Base-by-base conservation (phyloP, 1,139 yeast genomes). In the Yarrowia galli region DNA sequence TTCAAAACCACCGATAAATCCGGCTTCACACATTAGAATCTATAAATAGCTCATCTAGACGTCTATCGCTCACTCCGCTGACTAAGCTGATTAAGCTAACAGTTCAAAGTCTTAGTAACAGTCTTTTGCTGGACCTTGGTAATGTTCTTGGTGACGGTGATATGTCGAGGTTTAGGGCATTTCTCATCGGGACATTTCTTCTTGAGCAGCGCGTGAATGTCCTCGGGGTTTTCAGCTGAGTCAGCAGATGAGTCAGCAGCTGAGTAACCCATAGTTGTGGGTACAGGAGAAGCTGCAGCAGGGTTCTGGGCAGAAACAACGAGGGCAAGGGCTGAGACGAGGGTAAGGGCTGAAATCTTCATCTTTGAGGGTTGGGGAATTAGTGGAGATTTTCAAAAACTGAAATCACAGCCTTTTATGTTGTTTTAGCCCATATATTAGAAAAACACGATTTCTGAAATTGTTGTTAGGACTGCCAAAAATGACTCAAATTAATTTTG, bases 71-170 rank as follows among this genome's bases (percentile, higher is more conserved):
- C n/a, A n/a, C n/a, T n/a, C n/a, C n/a, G n/a, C n/a, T n/a, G n/a
- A n/a, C n/a, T n/a, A n/a, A n/a, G n/a, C n/a, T n/a, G n/a, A n/a
- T n/a, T n/a, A n/a, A n/a, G n/a, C n/a, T 23, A 40, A 10, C 46
- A 58, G 32, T 58, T 13, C 23, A 48, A 12, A 23, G 53, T 48
- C 53, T 58, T 58, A 42, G 64, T 58, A 32, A 58, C 18, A 16
- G 42, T 32, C 64, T 58, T 58, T 22, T 16, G 12, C 32, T 18
- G 25, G 13, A 32, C 40, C 64, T 58, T 58, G 49, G 64, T 58
- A 32, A 58, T 32, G 64, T 58, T 42, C 64, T 58, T 58, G 64
- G 64, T 58, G 7, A 58, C 48, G n/a, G 64, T 58, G 20, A 58
- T 16, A 38, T 42, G 40, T n/a, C 28, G 43, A 42, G 64, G 64